A percentile compares a stretch with the other conserved stretches of the same genome.
Evolutionary conservation across 2,329 filamentous ascomycete species (phyloP).

Genomic region (Emericellopsis atlantica): DNA sequence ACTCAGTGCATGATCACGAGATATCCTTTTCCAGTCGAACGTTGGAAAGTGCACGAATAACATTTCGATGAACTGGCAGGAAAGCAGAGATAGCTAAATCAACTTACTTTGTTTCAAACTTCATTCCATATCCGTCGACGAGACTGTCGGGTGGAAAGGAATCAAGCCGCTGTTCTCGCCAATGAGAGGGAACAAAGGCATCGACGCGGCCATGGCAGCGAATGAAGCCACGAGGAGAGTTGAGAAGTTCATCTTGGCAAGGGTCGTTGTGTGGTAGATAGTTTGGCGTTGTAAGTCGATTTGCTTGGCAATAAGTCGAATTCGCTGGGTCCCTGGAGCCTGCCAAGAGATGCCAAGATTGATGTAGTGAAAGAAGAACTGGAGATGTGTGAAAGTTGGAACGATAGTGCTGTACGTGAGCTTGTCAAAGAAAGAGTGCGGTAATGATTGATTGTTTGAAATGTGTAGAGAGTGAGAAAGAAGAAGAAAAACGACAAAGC

Average conservation of each 20-base stretch:
- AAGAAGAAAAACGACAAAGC: too few relatives aligned
- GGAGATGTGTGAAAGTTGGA: too few relatives aligned
- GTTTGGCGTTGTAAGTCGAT: not conserved
- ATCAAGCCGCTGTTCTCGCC: not conserved
- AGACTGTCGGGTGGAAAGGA: slow-evolving; percentile 2
- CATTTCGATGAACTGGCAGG: not conserved
- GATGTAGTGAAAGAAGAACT: too few relatives aligned
- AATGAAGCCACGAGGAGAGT: slow-evolving; percentile 2
- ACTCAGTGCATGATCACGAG: too few relatives aligned
- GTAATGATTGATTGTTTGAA: too few relatives aligned
- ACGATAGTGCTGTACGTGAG: too few relatives aligned
- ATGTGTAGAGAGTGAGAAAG: too few relatives aligned
- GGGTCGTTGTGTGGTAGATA: not conserved
- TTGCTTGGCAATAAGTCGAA: not conserved
- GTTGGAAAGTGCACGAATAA: too few relatives aligned
- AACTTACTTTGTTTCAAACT: not conserved
- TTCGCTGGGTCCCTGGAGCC: not conserved
- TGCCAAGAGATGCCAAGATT: not conserved
- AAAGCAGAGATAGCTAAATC: not conserved
- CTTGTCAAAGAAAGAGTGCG: too few relatives aligned
- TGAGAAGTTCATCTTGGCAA: slow-evolving; percentile 2
- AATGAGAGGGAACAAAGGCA: slow-evolving; percentile 1
- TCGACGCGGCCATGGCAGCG: not conserved
- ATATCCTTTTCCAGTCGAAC: too few relatives aligned
- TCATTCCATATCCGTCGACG: slow-evolving; percentile 7